Percentiles rank a stretch among this genome's conserved stretches.
Conservation (phyloP, 257 asterid species). For the Henckelia pumila region DNA sequence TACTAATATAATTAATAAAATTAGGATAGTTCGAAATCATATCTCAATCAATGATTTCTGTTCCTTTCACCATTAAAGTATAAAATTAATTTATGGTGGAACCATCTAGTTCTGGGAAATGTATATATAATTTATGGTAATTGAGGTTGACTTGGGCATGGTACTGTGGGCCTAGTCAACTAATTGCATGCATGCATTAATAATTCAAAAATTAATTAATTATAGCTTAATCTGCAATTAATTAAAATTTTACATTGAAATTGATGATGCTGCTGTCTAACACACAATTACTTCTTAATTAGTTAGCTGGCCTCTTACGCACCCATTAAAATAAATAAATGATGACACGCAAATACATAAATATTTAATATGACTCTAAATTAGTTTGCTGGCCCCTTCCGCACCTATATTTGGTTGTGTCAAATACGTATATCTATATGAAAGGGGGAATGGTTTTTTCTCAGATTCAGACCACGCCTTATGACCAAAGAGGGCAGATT, state of each 20-base stretch:
- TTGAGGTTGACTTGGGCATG: conserved; percentile 9
- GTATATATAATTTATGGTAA: neutral
- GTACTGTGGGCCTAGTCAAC: conserved; percentile 28
- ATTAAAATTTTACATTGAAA: conserved; percentile 4
- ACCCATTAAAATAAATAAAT: too few species aligned
- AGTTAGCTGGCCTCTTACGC: too few species aligned
- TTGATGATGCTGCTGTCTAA: neutral
- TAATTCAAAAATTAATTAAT: too few species aligned
- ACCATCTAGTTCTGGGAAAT: neutral
- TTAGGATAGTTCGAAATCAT: neutral
- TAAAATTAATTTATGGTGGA: neutral
- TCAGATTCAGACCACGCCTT: too few species aligned
- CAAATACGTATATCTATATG: too few species aligned
- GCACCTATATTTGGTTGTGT: too few species aligned
- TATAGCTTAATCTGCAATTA: conserved; percentile 14
- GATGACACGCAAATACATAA: too few species aligned
- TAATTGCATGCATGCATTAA: conserved; percentile 16
- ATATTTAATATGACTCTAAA: too few species aligned
- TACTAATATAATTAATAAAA: neutral
- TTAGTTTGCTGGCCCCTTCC: too few species aligned
- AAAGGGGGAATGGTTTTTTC: too few species aligned
- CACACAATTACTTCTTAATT: too few species aligned
- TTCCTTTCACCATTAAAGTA: neutral
- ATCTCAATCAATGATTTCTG: neutral
- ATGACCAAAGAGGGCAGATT: too few species aligned